Percentiles rank a stretch among this genome's conserved stretches.
Evolutionary conservation across 805 yeast species (phyloP).

Genomic region (Candida sithepensis): DNA sequence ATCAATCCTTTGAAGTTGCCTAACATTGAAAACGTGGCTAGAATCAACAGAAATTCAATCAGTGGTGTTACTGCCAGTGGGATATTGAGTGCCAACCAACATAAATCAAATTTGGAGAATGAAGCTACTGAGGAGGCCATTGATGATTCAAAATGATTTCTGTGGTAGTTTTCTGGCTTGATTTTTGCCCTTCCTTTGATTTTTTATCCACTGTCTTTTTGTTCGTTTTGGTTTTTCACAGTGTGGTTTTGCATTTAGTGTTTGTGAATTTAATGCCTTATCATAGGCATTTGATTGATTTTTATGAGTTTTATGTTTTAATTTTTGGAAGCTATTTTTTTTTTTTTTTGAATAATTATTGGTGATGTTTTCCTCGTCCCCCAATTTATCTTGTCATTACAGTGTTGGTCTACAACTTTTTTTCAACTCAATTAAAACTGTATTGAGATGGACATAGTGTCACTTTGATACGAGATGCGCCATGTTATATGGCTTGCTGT

Average conservation of each 20-base stretch:
- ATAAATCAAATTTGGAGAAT: constrained; percentile 53
- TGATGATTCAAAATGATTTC: constrained; percentile 15
- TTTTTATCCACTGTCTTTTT: neutral
- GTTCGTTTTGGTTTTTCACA: neutral
- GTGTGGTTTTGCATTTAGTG: neutral
- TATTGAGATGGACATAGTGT: no score
- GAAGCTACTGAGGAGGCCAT: constrained; percentile 38
- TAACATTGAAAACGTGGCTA: constrained; percentile 55
- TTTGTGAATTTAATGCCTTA: neutral
- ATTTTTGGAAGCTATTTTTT: no score
- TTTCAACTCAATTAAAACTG: no score
- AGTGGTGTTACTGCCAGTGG: constrained; percentile 40
- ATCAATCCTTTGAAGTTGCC: constrained; percentile 42
- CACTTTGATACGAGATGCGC: no score
- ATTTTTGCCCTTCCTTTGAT: no score
- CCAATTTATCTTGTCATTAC: no score
- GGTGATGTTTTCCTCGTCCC: no score
- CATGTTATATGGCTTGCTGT: no score
- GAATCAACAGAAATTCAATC: constrained; percentile 56
- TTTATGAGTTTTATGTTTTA: no score
- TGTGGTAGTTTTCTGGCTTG: neutral
- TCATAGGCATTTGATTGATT: no score
- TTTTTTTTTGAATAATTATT: no score
- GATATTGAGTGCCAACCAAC: constrained; percentile 43
- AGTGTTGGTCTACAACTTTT: no score